These are phyloP conservation scores for Apophysomyces ossiformis DNA, from an alignment of 371 early-diverging fungal species.

Conservation along the genomic window DNA sequence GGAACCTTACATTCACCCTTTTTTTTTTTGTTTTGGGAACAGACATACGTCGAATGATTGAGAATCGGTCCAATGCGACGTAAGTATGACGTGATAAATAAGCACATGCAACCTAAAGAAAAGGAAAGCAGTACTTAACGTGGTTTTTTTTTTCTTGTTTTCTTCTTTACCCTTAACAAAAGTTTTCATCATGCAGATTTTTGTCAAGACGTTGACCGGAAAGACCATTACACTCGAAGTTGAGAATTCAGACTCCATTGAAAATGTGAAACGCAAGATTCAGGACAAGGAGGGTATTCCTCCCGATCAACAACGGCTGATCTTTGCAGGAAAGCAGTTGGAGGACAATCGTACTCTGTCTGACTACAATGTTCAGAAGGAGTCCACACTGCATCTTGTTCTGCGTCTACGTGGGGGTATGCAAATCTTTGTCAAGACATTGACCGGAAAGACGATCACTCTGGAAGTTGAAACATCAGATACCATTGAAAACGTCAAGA, in stretches of 20 bases:
- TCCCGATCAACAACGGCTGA: slow-evolving; percentile 98
- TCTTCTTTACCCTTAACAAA: neutral
- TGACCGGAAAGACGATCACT: slow-evolving; percentile 94
- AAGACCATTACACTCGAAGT: slow-evolving; percentile 95
- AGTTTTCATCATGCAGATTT: slow-evolving; percentile 46
- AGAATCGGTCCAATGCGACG: neutral
- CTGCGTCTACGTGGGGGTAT: slow-evolving; percentile 87
- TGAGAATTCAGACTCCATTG: slow-evolving; percentile 83
- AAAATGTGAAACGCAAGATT: slow-evolving; percentile 90
- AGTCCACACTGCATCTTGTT: slow-evolving; percentile 95
- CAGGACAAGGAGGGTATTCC: slow-evolving; percentile 97
- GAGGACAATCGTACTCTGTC: slow-evolving; percentile 88
- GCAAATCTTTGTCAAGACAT: slow-evolving; percentile 71
- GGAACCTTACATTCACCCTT: too few species aligned
- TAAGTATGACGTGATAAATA: neutral
- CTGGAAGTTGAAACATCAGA: slow-evolving; percentile 91
- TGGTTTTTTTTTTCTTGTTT: neutral
- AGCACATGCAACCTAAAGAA: too few species aligned
- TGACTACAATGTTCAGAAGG: slow-evolving; percentile 84
- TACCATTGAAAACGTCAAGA: slow-evolving; percentile 90
- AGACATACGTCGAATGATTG: slow-evolving; percentile 1
- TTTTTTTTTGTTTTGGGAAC: too few species aligned
- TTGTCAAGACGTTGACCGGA: slow-evolving; percentile 90
- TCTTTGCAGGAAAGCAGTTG: slow-evolving; percentile 98
- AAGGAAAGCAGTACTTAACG: too few species aligned